Evolutionary conservation across 805 yeast genomes (phyloP).

Genomic region (Debaryomyces prosopidis): DNA sequence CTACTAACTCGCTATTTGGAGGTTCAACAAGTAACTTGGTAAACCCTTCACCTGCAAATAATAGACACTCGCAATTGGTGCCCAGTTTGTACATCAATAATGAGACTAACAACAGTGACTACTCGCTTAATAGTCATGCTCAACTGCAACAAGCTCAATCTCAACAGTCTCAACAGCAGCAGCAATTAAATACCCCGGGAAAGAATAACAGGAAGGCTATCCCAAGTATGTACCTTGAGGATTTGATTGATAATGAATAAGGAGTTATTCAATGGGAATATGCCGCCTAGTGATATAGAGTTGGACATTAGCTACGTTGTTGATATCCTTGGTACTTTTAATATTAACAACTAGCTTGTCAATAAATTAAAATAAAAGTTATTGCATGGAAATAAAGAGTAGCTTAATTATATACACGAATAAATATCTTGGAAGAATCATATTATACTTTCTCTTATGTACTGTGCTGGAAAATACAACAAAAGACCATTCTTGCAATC

Average conservation of each 20-base stretch:
- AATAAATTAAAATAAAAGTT: too few species aligned
- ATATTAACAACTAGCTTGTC: too few species aligned
- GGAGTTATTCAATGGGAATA: too few species aligned
- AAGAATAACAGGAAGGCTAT: constrained; percentile 32
- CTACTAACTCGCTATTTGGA: constrained; percentile 6
- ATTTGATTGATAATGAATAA: constrained; percentile 42
- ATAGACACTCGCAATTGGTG: constrained; percentile 29
- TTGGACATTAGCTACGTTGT: too few species aligned
- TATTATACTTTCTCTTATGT: too few species aligned
- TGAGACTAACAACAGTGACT: constrained; percentile 36
- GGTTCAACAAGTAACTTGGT: constrained; percentile 20
- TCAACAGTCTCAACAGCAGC: neutral
- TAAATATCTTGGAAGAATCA: too few species aligned
- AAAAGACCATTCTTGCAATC: too few species aligned
- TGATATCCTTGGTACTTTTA: too few species aligned
- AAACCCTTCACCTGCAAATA: constrained; percentile 22
- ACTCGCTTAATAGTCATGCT: constrained; percentile 12
- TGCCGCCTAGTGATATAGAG: too few species aligned
- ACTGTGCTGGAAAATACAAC: too few species aligned
- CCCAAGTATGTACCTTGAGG: constrained; percentile 52
- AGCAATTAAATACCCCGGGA: constrained; percentile 10
- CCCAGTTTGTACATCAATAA: constrained; percentile 42
- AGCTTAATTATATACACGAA: too few species aligned
- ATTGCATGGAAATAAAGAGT: too few species aligned
- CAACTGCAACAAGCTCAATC: constrained; percentile 2